Percentiles rank a stretch among this genome's conserved stretches.
phyloP scores from a whole-genome alignment of 805 yeast genomes.

The Starmerella sirachaensis region DNA sequence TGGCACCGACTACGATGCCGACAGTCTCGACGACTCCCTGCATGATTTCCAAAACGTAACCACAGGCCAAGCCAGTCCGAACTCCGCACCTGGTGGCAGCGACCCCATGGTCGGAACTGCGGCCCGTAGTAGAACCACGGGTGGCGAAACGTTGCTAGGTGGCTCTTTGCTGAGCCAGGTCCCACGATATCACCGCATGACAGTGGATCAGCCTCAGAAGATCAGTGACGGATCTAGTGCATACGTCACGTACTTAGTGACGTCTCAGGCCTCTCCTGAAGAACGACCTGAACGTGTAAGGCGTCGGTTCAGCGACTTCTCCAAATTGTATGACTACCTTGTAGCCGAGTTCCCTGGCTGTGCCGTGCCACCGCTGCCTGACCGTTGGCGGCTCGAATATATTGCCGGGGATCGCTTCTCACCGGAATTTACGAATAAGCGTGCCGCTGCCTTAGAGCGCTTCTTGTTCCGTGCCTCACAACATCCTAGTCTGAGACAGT shows the following conservation, averaged over 20 bases:
- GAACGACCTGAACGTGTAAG: constrained; percentile 36
- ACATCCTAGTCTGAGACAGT: constrained; percentile 61
- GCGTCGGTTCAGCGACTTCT: constrained; percentile 80
- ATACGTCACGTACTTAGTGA: constrained; percentile 59
- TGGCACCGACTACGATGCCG: background rate
- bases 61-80: no score
- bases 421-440: constrained; percentile 65
- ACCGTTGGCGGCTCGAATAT: constrained; percentile 81
- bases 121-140: constrained; percentile 1
- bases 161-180: constrained; percentile 13
- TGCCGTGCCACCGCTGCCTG: constrained; percentile 88
- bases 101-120: background rate
- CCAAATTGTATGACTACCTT: constrained; percentile 61
- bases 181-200: constrained; percentile 12
- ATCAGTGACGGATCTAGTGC: constrained; percentile 30
- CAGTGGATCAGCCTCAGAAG: constrained; percentile 23
- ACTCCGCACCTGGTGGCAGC: background rate
- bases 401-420: constrained; percentile 88
- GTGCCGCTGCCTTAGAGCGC: constrained; percentile 69
- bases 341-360: constrained; percentile 71
- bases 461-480: constrained; percentile 60
- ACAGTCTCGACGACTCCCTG: constrained; percentile 29
- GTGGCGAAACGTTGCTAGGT: no score
- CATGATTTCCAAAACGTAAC: constrained; percentile 15
- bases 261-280: constrained; percentile 33